Evolutionary conservation across 2,329 filamentous ascomycete species (phyloP).

Genomic region (Pseudopyrenochaeta lycopersici): DNA sequence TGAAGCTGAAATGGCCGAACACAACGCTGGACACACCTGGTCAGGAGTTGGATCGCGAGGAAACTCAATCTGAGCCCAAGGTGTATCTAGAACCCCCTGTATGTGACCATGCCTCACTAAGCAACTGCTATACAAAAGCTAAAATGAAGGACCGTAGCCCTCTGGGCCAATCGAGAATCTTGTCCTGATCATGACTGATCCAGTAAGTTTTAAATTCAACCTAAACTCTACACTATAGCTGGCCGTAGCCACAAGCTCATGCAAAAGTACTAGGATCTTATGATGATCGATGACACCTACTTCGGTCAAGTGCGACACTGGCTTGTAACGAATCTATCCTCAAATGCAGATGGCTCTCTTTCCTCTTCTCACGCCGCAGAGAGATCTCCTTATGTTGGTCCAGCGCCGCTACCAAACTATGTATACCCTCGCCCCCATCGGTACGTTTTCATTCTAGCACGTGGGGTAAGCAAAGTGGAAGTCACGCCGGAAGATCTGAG

Average conservation of each 20-base stretch:
- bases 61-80: conserved; percentile 27
- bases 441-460: conserved; percentile 30
- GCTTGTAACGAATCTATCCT: conserved; percentile 27
- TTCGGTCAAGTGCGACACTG: conserved; percentile 35
- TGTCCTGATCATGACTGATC: conserved; percentile 29
- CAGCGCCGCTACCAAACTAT: conserved; percentile 33
- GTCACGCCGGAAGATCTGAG: conserved; percentile 25
- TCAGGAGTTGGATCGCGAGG: conserved; percentile 19
- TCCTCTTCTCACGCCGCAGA: conserved; percentile 5
- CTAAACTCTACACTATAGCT: neutral
- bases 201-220: neutral
- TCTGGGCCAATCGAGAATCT: conserved; percentile 17
- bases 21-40: conserved; percentile 19
- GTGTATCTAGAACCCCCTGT: conserved; percentile 21
- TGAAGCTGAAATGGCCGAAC: conserved; percentile 24
- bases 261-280: conserved; percentile 15
- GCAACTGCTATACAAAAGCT: neutral
- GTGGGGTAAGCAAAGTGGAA: conserved; percentile 4
- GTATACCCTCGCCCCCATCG: conserved; percentile 28
- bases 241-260: neutral
- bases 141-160: conserved; percentile 10
- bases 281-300: conserved; percentile 30
- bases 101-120: neutral
- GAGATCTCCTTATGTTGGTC: conserved; percentile 27
- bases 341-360: conserved; percentile 15